These are phyloP conservation scores for Croton laevigatus DNA, from an alignment of 441 rosid genomes.

Conservation along the genomic window DNA sequence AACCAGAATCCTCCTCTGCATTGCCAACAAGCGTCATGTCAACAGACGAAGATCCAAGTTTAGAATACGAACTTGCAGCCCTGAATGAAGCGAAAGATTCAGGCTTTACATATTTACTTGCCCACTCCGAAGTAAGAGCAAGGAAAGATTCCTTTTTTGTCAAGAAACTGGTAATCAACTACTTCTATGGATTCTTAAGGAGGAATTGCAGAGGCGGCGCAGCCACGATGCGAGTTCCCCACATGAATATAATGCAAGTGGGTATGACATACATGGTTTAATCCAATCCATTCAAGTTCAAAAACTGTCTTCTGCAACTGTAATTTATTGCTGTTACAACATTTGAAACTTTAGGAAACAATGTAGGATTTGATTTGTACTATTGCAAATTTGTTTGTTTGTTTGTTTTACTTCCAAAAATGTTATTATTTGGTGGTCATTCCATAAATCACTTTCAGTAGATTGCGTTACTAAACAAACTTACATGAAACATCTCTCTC, in stretches of 20 bases:
- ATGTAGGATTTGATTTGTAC: no score
- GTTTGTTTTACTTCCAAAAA: no score
- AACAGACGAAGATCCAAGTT: slow-evolving; percentile 63
- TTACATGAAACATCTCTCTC: no score
- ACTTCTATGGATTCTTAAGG: slow-evolving; percentile 82
- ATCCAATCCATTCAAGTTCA: slow-evolving; percentile 1
- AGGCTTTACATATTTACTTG: slow-evolving; percentile 78
- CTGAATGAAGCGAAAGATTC: slow-evolving; percentile 78
- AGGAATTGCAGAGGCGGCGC: slow-evolving; percentile 86
- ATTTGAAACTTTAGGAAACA: neutral
- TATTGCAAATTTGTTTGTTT: no score
- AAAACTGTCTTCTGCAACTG: neutral
- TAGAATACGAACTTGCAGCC: slow-evolving; percentile 38
- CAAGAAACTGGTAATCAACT: slow-evolving; percentile 87
- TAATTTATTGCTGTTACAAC: neutral
- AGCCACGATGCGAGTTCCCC: slow-evolving; percentile 81
- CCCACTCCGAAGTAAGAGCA: slow-evolving; percentile 78
- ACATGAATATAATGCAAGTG: slow-evolving; percentile 77
- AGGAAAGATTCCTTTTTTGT: slow-evolving; percentile 72
- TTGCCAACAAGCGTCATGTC: slow-evolving; percentile 54
- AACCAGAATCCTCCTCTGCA: slow-evolving; percentile 31
- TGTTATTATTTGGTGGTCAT: no score
- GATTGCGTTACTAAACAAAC: no score
- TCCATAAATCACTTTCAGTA: no score
- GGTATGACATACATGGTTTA: slow-evolving; percentile 92